Evolutionary conservation across 768 basidiomycete genomes (phyloP).

Genomic region (Suillus plorans): DNA sequence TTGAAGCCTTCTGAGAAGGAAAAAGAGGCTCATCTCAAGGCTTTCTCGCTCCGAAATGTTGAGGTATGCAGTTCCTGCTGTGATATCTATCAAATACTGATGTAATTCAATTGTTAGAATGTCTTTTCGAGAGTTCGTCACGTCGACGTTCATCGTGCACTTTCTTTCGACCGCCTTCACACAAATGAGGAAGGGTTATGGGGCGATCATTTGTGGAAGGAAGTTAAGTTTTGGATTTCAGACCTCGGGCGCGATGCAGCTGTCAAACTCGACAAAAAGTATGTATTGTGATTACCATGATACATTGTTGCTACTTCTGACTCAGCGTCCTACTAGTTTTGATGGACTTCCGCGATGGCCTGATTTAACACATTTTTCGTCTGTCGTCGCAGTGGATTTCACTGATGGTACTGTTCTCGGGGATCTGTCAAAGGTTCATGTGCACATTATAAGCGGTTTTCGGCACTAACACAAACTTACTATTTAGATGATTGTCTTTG

Average conservation of each 20-base stretch:
- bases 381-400: conserved; percentile 27
- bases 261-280: conserved; percentile 21
- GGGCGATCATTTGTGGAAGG: neutral
- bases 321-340: conserved; percentile 18
- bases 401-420: conserved; percentile 35
- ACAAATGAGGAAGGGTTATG: too few species aligned
- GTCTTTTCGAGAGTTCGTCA: too few species aligned
- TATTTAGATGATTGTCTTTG: too few species aligned
- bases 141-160: too few species aligned
- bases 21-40: too few species aligned
- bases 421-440: conserved; percentile 34
- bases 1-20: too few species aligned
- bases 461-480: too few species aligned
- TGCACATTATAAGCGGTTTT: neutral
- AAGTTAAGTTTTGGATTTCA: conserved; percentile 12
- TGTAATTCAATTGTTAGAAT: too few species aligned
- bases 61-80: too few species aligned
- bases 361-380: conserved; percentile 34
- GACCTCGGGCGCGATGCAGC: conserved; percentile 8
- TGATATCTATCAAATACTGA: too few species aligned
- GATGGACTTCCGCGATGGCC: conserved; percentile 32
- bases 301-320: neutral
- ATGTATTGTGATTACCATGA: conserved; percentile 4
- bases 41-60: too few species aligned
- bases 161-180: too few species aligned